These are phyloP conservation scores for Diaporthe sp. DNA, from an alignment of 2,329 filamentous ascomycete species.

Conservation along the genomic window DNA sequence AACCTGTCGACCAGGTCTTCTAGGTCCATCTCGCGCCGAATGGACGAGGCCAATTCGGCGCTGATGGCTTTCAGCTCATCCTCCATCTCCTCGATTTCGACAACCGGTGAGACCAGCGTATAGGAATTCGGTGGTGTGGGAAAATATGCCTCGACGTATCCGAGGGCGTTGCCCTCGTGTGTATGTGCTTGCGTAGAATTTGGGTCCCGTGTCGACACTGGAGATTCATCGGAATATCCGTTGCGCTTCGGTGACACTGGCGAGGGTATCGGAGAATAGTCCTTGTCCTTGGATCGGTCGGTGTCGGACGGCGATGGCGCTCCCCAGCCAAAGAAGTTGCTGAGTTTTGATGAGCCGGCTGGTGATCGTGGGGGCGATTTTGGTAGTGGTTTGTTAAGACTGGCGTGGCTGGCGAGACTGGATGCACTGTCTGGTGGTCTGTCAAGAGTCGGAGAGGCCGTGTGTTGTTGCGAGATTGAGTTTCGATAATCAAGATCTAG, in stretches of 20 bases:
- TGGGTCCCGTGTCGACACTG: conserved; percentile 54
- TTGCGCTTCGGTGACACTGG: conserved; percentile 61
- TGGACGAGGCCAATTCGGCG: conserved; percentile 91
- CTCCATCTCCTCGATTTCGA: conserved; percentile 88
- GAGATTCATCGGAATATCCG: conserved; percentile 58
- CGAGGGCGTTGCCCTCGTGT: conserved; percentile 58
- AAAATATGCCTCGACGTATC: conserved; percentile 66
- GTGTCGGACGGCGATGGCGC: conserved; percentile 60
- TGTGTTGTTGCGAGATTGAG: conserved; percentile 45
- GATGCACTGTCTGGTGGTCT: conserved; percentile 43
- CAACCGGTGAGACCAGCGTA: conserved; percentile 52
- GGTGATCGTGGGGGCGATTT: conserved; percentile 71
- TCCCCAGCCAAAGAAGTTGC: conserved; percentile 69
- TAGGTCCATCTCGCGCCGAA: conserved; percentile 94
- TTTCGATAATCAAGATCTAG: conserved; percentile 63
- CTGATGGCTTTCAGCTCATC: conserved; percentile 95
- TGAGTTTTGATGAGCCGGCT: conserved; percentile 60
- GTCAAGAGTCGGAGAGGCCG: conserved; percentile 44
- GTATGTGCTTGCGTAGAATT: conserved; percentile 59
- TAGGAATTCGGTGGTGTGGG: conserved; percentile 61
- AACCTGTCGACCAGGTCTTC: conserved; percentile 93
- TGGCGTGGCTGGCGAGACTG: conserved; percentile 41
- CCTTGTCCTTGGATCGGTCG: conserved; percentile 66
- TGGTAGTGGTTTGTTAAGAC: conserved; percentile 68
- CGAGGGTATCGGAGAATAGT: conserved; percentile 63